A percentile compares a stretch with the other conserved stretches of the same genome.
Conservation (phyloP, 2,329 filamentous ascomycete genomes). For the Raffaelea ambrosiae region DNA sequence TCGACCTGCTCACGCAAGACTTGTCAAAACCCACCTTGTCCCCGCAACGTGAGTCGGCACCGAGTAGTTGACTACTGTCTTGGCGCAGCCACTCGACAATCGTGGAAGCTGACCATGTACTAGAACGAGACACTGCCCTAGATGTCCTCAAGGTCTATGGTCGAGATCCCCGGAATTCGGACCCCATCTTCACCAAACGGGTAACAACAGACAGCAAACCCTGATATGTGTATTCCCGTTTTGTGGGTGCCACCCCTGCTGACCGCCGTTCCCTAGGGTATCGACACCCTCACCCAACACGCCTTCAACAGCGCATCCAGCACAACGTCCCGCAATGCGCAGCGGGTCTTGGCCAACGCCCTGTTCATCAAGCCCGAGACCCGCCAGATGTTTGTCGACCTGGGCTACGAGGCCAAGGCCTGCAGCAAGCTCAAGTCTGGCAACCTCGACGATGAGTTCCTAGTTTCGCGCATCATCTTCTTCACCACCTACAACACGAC, state of each 20-base stretch:
- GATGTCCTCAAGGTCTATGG: conserved; percentile 73
- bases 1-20: conserved; percentile 55
- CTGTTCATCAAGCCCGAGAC: conserved; percentile 61
- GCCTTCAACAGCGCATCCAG: conserved; percentile 59
- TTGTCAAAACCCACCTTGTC: conserved; percentile 50
- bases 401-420: conserved; percentile 58
- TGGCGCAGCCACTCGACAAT: neutral
- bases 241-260: neutral
- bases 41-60: conserved; percentile 43
- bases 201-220: conserved; percentile 30
- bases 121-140: conserved; percentile 56
- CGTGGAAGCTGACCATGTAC: neutral
- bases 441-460: conserved; percentile 76
- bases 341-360: conserved; percentile 80
- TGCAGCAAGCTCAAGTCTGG: conserved; percentile 66
- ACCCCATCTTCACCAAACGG: conserved; percentile 75
- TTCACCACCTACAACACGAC: conserved; percentile 69
- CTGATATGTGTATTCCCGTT: neutral
- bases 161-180: conserved; percentile 61
- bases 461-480: conserved; percentile 71
- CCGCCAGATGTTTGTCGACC: conserved; percentile 64
- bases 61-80: neutral
- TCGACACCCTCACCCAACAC: conserved; percentile 62
- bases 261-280: conserved; percentile 45
- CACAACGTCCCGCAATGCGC: conserved; percentile 61